These are phyloP conservation scores for Plectranthus barbatus DNA, from an alignment of 257 asterid genomes.

Conservation along the genomic window DNA sequence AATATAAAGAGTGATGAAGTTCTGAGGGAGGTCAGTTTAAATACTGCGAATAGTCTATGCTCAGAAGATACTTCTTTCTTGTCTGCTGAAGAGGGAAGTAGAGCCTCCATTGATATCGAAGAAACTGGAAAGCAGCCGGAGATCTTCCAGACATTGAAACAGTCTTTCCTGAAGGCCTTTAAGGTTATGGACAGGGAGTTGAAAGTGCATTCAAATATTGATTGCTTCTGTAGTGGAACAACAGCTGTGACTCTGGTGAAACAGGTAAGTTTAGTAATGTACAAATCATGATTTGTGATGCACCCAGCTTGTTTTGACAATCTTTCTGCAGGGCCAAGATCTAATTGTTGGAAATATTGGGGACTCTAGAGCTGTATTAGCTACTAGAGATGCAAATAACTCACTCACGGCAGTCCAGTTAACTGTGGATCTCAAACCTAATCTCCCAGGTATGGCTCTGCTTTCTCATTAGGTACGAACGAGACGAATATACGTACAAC, in stretches of 20 bases:
- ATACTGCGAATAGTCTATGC: constrained; percentile 34
- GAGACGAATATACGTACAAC: not conserved
- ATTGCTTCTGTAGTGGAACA: constrained; percentile 95
- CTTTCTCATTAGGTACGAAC: not conserved
- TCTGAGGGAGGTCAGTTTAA: constrained; percentile 51
- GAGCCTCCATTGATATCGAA: constrained; percentile 39
- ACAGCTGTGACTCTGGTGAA: constrained; percentile 88
- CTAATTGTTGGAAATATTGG: constrained; percentile 78
- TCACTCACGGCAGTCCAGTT: constrained; percentile 61
- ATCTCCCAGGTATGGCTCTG: constrained; percentile 59
- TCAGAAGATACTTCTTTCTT: constrained; percentile 43
- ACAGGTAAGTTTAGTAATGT: constrained; percentile 41
- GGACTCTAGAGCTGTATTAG: constrained; percentile 87
- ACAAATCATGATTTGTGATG: constrained; percentile 1
- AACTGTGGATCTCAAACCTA: constrained; percentile 93
- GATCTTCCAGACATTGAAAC: constrained; percentile 59
- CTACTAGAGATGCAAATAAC: constrained; percentile 53
- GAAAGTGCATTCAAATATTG: constrained; percentile 54
- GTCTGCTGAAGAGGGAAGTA: constrained; percentile 52
- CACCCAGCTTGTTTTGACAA: not conserved
- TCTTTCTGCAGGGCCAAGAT: constrained; percentile 63
- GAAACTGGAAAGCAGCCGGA: constrained; percentile 53
- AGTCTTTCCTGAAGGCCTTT: constrained; percentile 75
- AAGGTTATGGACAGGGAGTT: constrained; percentile 85
- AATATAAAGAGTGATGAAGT: constrained; percentile 54